phyloP scores from a whole-genome alignment of 495 filamentous ascomycete species.

The Penicillium canescens region DNA sequence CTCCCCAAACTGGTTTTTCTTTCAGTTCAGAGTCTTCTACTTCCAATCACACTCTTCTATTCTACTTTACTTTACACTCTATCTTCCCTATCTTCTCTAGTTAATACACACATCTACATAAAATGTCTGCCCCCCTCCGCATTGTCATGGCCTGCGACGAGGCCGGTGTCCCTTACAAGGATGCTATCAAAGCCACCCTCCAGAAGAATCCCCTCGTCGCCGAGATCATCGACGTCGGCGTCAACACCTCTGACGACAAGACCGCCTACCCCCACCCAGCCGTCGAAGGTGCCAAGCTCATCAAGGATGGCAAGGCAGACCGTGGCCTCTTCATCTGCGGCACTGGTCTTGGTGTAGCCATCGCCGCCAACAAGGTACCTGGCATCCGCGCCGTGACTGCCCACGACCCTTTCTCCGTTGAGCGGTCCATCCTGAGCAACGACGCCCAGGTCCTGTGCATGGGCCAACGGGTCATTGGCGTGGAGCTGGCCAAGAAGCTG shows the following conservation, averaged over 20 bases:
- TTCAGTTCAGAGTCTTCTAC: background rate
- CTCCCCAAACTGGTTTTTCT: background rate
- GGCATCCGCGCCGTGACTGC: constrained; percentile 84
- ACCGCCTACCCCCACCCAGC: constrained; percentile 84
- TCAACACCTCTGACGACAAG: constrained; percentile 66
- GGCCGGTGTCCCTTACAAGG: constrained; percentile 77
- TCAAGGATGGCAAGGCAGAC: constrained; percentile 67
- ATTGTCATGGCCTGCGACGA: constrained; percentile 68
- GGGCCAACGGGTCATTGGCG: constrained; percentile 79
- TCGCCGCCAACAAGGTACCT: constrained; percentile 83
- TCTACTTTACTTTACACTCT: background rate
- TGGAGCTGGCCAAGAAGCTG: constrained; percentile 75
- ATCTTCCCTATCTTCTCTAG: background rate
- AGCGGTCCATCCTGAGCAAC: constrained; percentile 79
- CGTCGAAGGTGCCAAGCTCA: constrained; percentile 66
- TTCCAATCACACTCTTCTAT: background rate
- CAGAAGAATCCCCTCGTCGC: constrained; percentile 65
- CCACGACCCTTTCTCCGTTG: constrained; percentile 82
- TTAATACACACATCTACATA: constrained; percentile 5
- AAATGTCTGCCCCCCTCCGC: constrained; percentile 50
- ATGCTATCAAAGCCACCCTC: constrained; percentile 73
- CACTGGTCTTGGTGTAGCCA: constrained; percentile 83
- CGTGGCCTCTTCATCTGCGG: constrained; percentile 85
- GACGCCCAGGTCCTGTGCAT: constrained; percentile 88
- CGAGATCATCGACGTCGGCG: constrained; percentile 69